These are phyloP conservation scores for Leptographium wingfieldii DNA, from an alignment of 2,329 filamentous ascomycete species.

Conservation along the genomic window DNA sequence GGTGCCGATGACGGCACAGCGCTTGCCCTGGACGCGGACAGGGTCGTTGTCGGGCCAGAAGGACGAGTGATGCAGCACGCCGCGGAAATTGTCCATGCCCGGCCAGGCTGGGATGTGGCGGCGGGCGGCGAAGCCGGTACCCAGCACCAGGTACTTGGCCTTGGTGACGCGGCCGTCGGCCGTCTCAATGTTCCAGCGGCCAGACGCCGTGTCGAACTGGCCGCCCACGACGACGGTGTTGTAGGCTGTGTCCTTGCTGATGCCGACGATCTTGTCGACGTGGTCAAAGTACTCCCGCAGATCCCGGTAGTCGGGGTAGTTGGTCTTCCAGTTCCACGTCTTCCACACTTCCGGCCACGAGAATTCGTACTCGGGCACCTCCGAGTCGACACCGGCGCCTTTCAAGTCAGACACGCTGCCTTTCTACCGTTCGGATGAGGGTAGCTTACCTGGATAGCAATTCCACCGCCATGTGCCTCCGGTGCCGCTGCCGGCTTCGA, in stretches of 20 bases:
- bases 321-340: conserved; percentile 43
- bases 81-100: conserved; percentile 47
- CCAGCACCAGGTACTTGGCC: conserved; percentile 38
- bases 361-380: conserved; percentile 40
- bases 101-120: conserved; percentile 48
- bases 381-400: conserved; percentile 38
- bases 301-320: conserved; percentile 39
- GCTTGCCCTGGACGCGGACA: conserved; percentile 44
- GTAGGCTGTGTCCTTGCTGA: conserved; percentile 46
- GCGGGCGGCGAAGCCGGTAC: conserved; percentile 45
- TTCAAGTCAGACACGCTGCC: not conserved
- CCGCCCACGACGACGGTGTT: conserved; percentile 41
- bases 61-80: conserved; percentile 45
- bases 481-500: conserved; percentile 37
- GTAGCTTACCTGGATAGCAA: conserved; percentile 30
- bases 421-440: no score
- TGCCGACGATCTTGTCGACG: conserved; percentile 38
- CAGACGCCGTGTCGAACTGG: conserved; percentile 32
- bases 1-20: conserved; percentile 50
- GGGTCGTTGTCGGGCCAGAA: conserved; percentile 43
- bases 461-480: conserved; percentile 47
- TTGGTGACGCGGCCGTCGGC: conserved; percentile 34
- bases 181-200: conserved; percentile 38
- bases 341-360: conserved; percentile 38
- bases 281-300: conserved; percentile 47